Evolutionary conservation across 2,329 filamentous ascomycete genomes (phyloP).

Genomic region (Hypoxylon sp.): DNA sequence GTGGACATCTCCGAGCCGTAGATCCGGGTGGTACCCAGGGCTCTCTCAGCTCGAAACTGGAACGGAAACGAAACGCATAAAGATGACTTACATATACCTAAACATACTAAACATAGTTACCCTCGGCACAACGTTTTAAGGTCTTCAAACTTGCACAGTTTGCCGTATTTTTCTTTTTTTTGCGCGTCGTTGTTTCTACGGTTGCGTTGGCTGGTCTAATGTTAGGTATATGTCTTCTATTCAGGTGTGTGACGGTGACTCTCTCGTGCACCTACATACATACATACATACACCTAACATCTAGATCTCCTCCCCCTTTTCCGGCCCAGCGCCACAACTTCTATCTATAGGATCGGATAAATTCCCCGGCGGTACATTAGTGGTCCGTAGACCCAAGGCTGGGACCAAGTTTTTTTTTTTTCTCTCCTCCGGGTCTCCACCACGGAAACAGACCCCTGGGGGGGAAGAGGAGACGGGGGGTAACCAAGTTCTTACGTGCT

Average conservation of each 20-base stretch:
- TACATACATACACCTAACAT: too few relatives aligned
- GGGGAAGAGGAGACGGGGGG: not conserved
- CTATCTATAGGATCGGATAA: slow-evolving; percentile 29
- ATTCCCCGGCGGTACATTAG: slow-evolving; percentile 5
- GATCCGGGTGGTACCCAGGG: slow-evolving; percentile 10
- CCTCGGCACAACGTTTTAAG: slow-evolving; percentile 16
- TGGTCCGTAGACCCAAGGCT: not conserved
- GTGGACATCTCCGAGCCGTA: slow-evolving; percentile 18
- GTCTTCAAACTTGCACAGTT: not conserved
- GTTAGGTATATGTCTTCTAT: not conserved
- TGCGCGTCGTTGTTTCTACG: not conserved
- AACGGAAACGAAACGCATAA: slow-evolving; percentile 44
- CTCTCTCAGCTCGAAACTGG: slow-evolving; percentile 14
- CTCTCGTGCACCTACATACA: not conserved
- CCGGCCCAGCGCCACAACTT: slow-evolving; percentile 3
- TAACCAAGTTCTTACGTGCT: not conserved
- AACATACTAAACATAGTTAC: slow-evolving; percentile 12
- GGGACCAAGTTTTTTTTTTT: slow-evolving; percentile 1
- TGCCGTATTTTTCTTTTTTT: not conserved
- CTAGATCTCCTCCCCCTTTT: not conserved
- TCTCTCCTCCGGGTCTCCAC: not conserved
- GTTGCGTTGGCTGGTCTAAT: not conserved
- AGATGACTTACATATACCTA: slow-evolving; percentile 23
- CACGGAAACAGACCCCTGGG: slow-evolving; percentile 23
- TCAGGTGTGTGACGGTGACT: not conserved